phyloP scores from a whole-genome alignment of 2,329 filamentous ascomycete genomes.

The Lomentospora prolificans region DNA sequence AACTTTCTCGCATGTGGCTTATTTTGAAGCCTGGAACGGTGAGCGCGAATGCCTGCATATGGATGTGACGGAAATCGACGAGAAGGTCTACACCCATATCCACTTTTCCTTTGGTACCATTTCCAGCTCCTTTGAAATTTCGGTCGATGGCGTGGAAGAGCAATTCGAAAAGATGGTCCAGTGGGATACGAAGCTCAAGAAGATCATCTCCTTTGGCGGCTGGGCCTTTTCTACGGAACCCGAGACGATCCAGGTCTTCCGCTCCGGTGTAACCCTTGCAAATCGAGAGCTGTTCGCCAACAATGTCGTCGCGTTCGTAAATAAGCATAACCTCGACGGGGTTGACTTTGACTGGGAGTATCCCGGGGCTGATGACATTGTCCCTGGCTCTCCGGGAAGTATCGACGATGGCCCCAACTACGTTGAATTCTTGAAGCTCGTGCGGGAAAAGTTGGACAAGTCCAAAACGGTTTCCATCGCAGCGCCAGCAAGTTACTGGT shows the following conservation, averaged over 20 bases:
- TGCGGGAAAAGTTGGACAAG: slow-evolving; percentile 9
- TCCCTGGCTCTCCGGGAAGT: slow-evolving; percentile 10
- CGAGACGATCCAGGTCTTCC: slow-evolving; percentile 18
- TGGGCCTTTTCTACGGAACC: slow-evolving; percentile 22
- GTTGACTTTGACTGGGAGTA: slow-evolving; percentile 39
- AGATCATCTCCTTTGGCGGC: slow-evolving; percentile 25
- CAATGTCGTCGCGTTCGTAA: slow-evolving; percentile 21
- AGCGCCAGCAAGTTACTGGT: slow-evolving; percentile 28
- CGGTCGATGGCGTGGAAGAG: slow-evolving; percentile 12
- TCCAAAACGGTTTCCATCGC: slow-evolving; percentile 24
- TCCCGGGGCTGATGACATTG: slow-evolving; percentile 17
- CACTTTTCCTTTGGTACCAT: slow-evolving; percentile 24
- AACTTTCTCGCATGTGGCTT: slow-evolving; percentile 19
- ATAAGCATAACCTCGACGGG: slow-evolving; percentile 23
- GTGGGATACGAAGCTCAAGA: slow-evolving; percentile 21
- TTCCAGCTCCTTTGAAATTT: slow-evolving; percentile 13
- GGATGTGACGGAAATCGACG: slow-evolving; percentile 14
- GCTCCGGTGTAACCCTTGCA: slow-evolving; percentile 13
- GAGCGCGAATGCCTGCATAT: slow-evolving; percentile 21
- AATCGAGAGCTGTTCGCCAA: slow-evolving; percentile 20
- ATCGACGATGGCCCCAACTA: slow-evolving; percentile 21
- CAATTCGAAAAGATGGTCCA: slow-evolving; percentile 17
- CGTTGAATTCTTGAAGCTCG: slow-evolving; percentile 18
- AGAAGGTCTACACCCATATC: slow-evolving; percentile 19
- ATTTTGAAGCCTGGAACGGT: slow-evolving; percentile 23